Percentiles rank a stretch among this genome's conserved stretches.
These are phyloP conservation scores for Mucor sp. DNA, from an alignment of 371 early-diverging fungal genomes.

Conservation along the genomic window DNA sequence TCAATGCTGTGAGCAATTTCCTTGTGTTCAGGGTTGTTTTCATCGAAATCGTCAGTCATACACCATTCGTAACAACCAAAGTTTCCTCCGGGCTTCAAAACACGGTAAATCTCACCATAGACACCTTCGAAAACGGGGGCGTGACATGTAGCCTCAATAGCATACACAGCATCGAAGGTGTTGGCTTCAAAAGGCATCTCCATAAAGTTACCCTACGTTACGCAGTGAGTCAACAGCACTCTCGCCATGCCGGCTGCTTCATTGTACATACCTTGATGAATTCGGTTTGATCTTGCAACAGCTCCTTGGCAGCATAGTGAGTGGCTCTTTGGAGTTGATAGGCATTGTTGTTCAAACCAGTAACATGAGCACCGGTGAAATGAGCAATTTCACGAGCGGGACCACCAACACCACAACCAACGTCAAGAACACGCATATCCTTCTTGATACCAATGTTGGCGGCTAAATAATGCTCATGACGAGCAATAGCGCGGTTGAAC, in stretches of 20 bases:
- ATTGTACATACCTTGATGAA: constrained; percentile 53
- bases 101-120: constrained; percentile 87
- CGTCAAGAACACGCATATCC: constrained; percentile 78
- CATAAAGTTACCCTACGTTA: constrained; percentile 84
- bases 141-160: constrained; percentile 94
- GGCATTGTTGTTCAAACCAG: constrained; percentile 94
- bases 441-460: constrained; percentile 69
- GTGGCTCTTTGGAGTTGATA: constrained; percentile 87
- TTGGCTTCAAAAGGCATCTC: constrained; percentile 86
- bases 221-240: background rate
- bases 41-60: constrained; percentile 83
- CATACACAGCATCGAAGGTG: constrained; percentile 85
- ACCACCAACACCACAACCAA: constrained; percentile 94
- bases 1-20: constrained; percentile 83
- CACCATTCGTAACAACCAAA: constrained; percentile 96
- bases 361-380: constrained; percentile 87
- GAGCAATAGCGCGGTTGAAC: constrained; percentile 81
- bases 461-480: constrained; percentile 91
- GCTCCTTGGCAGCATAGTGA: constrained; percentile 69
- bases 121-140: constrained; percentile 82
- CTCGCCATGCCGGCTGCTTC: background rate
- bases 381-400: constrained; percentile 91
- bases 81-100: constrained; percentile 87
- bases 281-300: constrained; percentile 60
- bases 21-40: constrained; percentile 69